Evolutionary conservation across 2,329 filamentous ascomycete genomes (phyloP).

Genomic region (Fusarium albidum): DNA sequence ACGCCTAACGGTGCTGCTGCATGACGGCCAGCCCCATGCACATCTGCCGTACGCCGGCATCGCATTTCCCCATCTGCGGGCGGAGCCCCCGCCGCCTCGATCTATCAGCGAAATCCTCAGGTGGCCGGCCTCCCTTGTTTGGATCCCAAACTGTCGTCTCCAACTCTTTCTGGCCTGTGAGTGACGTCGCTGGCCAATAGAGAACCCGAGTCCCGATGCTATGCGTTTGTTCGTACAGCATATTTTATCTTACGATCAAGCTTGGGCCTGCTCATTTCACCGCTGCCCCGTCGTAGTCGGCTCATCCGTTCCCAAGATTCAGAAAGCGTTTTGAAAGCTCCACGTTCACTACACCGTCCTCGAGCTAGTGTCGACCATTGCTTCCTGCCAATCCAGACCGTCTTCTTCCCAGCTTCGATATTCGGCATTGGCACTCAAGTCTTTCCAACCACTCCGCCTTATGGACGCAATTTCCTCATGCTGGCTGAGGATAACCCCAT

Average conservation of each 20-base stretch:
- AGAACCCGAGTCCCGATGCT: slow-evolving; percentile 7
- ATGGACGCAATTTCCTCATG: slow-evolving; percentile 17
- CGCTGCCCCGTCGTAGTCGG: slow-evolving; percentile 19
- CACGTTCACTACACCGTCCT: slow-evolving; percentile 7
- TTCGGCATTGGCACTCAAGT: neutral
- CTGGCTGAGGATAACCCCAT: slow-evolving; percentile 10
- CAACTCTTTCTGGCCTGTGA: slow-evolving; percentile 15
- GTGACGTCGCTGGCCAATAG: slow-evolving; percentile 32
- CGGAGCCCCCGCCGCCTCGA: slow-evolving; percentile 30
- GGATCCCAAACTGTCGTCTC: slow-evolving; percentile 25
- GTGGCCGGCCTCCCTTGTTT: slow-evolving; percentile 9
- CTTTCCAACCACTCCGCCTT: neutral
- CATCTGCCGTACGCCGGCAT: slow-evolving; percentile 39
- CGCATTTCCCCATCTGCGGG: slow-evolving; percentile 37
- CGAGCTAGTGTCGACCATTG: slow-evolving; percentile 4
- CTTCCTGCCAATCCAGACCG: slow-evolving; percentile 3
- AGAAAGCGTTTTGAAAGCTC: slow-evolving; percentile 12
- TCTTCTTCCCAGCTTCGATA: slow-evolving; percentile 3
- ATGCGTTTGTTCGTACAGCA: neutral
- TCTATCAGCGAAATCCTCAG: slow-evolving; percentile 27
- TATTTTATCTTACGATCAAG: slow-evolving; percentile 31
- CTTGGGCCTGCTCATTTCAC: slow-evolving; percentile 17
- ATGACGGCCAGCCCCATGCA: slow-evolving; percentile 18
- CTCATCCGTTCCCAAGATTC: slow-evolving; percentile 18
- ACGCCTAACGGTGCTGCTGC: slow-evolving; percentile 28